Conservation (phyloP, 2,329 filamentous ascomycete species). For the Clathrospora elynae region DNA sequence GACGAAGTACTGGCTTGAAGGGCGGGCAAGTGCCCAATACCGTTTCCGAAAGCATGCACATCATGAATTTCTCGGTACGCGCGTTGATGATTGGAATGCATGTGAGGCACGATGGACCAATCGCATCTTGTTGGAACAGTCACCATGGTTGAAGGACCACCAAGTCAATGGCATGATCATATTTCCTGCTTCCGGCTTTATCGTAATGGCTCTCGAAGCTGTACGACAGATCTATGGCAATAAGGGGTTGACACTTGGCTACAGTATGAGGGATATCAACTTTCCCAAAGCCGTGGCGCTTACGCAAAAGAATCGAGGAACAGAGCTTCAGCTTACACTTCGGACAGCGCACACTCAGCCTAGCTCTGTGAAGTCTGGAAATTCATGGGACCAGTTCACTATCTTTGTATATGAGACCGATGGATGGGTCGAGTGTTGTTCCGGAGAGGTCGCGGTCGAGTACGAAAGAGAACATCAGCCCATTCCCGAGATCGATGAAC, state of each 20-base stretch:
- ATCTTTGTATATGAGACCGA: conserved; percentile 17
- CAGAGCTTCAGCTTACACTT: conserved; percentile 20
- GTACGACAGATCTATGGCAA: conserved; percentile 11
- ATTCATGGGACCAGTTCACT: conserved; percentile 10
- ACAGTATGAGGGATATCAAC: too few relatives aligned
- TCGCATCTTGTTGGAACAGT: conserved; percentile 40
- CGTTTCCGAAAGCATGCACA: conserved; percentile 13
- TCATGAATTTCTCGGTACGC: conserved; percentile 32
- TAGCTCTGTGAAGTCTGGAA: background rate
- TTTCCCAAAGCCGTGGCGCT: conserved; percentile 4
- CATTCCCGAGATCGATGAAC: background rate
- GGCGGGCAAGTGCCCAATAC: conserved; percentile 14
- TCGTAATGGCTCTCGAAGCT: conserved; percentile 15
- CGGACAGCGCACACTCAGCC: conserved; percentile 1
- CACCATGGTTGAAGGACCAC: conserved; percentile 55
- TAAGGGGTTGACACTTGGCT: conserved; percentile 2
- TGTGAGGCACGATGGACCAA: conserved; percentile 17
- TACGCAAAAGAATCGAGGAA: conserved; percentile 9
- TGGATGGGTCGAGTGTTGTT: conserved; percentile 33
- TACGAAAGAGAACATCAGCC: background rate
- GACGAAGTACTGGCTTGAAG: conserved; percentile 20
- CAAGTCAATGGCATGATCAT: conserved; percentile 27
- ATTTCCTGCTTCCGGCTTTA: conserved; percentile 26
- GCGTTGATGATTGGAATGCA: conserved; percentile 18
- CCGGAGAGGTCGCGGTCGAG: conserved; percentile 23